Base-by-base conservation (phyloP, 2,329 filamentous ascomycete species). In the Diaporthe humulicola region DNA sequence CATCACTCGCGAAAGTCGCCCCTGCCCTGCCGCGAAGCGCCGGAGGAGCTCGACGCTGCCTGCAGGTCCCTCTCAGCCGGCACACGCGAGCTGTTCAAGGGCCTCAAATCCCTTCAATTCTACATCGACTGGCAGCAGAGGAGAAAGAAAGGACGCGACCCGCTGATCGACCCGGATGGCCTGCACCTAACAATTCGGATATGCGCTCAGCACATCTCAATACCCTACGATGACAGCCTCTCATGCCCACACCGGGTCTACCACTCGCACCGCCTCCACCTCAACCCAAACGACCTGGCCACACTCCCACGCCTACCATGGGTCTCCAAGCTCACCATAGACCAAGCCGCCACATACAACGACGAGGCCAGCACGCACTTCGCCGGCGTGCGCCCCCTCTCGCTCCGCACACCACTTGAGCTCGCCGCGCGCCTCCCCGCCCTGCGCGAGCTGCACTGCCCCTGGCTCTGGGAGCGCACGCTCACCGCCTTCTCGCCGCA, bases 401-500 rank as follows among this genome's bases (percentile, higher is more conserved):
- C 79, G 25, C 61, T 58, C 12, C 70, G 76, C 42, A 72, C 77
- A 58, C 79, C 77, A 25, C 73, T 81, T 42, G 74, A 79, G 54
- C 76, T 79, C 73, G 76, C 77, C 64, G 73, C 76, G 61, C 76
- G 73, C 73, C 77, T 80, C 42, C 77, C 79, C 45, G 71, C 73
- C 28, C 77, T 78, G 12, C 57, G 75, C 67, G 71, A 76, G 70
- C 75, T 77, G 19, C 50, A 61, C 56, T 76, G 76, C 56, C 78
- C 75, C 57, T 80, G 78, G 76, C 58, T 80, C 58, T 77, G 79
- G 79, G 78, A 80, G 74, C 77, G 77, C 66, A 38, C 76, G 42
- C 78, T 77, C 15, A 17, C 54, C 22, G 58, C 74, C 30, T 73
- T 77, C n/a, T 30, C 67, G 2, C 73, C 74, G 60, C 60, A 57